Percentiles rank a stretch among this genome's conserved stretches.
These are phyloP conservation scores for Delphinella strobiligena DNA, from an alignment of 2,329 filamentous ascomycete genomes.

Conservation along the genomic window DNA sequence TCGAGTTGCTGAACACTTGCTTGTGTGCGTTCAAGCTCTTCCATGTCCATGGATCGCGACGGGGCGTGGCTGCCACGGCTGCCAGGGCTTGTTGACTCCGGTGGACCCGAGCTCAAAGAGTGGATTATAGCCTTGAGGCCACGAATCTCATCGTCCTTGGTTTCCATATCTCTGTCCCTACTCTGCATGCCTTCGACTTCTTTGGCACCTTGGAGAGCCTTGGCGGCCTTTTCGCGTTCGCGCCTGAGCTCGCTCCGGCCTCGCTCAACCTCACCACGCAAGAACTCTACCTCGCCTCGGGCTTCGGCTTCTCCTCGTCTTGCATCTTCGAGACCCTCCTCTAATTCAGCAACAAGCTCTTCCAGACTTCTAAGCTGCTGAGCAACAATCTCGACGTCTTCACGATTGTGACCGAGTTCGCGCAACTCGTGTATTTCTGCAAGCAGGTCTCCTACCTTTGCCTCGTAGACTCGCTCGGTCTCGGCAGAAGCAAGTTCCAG, in stretches of 20 bases:
- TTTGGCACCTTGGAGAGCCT: conserved; percentile 41
- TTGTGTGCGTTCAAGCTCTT: conserved; percentile 46
- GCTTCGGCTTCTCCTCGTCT: conserved; percentile 90
- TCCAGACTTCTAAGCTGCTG: conserved; percentile 88
- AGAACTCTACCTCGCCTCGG: conserved; percentile 86
- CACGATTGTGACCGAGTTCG: conserved; percentile 67
- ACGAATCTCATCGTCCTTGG: conserved; percentile 94
- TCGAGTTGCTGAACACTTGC: conserved; percentile 59
- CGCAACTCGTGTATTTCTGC: conserved; percentile 60
- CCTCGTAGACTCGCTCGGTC: conserved; percentile 91
- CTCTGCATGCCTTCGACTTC: conserved; percentile 22
- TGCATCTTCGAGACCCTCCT: conserved; percentile 92
- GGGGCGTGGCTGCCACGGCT: conserved; percentile 5
- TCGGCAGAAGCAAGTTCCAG: conserved; percentile 91
- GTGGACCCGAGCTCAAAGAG: conserved; percentile 68
- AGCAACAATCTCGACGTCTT: conserved; percentile 86
- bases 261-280: conserved; percentile 87
- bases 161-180: conserved; percentile 63
- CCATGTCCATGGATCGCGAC: conserved; percentile 15
- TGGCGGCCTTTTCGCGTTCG: conserved; percentile 72
- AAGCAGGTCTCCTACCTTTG: conserved; percentile 76
- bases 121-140: conserved; percentile 97
- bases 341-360: conserved; percentile 89
- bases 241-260: conserved; percentile 77
- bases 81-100: conserved; percentile 13